Conservation (phyloP, 139 green algal species). For the Pycnococcus provasolii region DNA sequence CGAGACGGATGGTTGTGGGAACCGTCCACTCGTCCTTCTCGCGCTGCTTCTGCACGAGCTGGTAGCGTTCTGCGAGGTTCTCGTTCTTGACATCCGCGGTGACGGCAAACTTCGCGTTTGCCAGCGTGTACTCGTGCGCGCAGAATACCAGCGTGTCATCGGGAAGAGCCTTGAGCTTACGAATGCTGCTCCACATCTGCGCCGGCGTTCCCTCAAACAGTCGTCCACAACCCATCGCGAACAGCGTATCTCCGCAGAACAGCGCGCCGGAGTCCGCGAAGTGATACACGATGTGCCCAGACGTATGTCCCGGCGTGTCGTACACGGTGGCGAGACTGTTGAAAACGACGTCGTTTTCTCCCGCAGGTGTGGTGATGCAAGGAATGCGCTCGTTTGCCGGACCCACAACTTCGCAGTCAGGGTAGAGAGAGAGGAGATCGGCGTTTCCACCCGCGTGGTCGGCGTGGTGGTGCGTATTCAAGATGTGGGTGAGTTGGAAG, state of each 20-base stretch:
- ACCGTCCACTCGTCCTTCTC: conserved; percentile 29
- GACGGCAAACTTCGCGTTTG: conserved; percentile 39
- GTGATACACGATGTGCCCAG: conserved; percentile 25
- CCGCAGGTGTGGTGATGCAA: background rate
- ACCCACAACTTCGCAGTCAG: background rate
- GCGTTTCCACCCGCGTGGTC: background rate
- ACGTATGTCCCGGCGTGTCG: conserved; percentile 42
- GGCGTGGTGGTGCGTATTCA: conserved; percentile 41
- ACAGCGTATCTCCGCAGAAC: conserved; percentile 29
- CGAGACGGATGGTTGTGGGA: conserved; percentile 17
- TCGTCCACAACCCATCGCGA: conserved; percentile 23
- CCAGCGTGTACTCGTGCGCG: conserved; percentile 43
- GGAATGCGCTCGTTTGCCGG: background rate
- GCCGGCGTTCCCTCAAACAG: conserved; percentile 21
- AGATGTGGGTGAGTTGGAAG: conserved; percentile 25
- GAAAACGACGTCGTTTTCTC: background rate
- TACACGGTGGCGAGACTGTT: conserved; percentile 23
- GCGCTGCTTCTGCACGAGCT: conserved; percentile 23
- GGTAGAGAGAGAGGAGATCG: background rate
- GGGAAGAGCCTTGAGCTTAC: conserved; percentile 30
- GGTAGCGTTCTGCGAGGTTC: conserved; percentile 16
- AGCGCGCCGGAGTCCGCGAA: conserved; percentile 2
- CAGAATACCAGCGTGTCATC: conserved; percentile 34
- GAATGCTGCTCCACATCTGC: conserved; percentile 39
- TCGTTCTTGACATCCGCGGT: conserved; percentile 34